phyloP scores from a whole-genome alignment of 2,329 filamentous ascomycete species.

The Claviceps sp. region DNA sequence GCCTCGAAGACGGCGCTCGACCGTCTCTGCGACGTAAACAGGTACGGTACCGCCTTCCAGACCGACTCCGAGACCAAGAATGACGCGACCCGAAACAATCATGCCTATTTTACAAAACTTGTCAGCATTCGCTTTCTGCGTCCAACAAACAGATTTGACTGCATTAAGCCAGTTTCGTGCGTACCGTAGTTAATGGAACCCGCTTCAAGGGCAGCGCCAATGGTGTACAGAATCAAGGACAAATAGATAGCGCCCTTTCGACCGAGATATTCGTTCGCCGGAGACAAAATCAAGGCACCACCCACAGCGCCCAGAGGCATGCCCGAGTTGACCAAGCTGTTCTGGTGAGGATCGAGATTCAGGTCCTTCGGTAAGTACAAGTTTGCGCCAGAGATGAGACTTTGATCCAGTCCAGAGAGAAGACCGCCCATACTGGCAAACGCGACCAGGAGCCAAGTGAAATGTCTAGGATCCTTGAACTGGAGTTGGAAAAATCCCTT shows the following conservation, averaged over 20 bases:
- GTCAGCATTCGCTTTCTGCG: neutral
- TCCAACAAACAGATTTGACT: neutral
- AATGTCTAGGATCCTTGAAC: constrained; percentile 48
- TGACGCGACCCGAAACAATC: constrained; percentile 55
- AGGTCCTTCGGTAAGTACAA: constrained; percentile 50
- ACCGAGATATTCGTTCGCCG: constrained; percentile 54
- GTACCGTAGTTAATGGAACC: constrained; percentile 50
- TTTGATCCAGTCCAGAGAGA: constrained; percentile 60
- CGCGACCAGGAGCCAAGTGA: constrained; percentile 54
- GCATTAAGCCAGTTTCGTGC: neutral
- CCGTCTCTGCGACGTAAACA: constrained; percentile 62
- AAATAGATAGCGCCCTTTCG: constrained; percentile 57
- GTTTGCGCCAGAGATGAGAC: constrained; percentile 58
- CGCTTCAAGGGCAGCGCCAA: constrained; percentile 55
- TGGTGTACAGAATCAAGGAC: constrained; percentile 54
- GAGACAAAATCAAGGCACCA: constrained; percentile 53
- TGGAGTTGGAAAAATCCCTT: constrained; percentile 38
- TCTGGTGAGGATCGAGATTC: constrained; percentile 38
- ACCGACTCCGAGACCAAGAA: constrained; percentile 58
- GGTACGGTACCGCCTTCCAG: constrained; percentile 63
- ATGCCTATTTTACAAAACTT: constrained; percentile 29
- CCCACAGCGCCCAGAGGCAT: constrained; percentile 62
- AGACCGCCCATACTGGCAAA: constrained; percentile 67
- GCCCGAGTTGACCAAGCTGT: constrained; percentile 53
- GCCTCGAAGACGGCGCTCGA: constrained; percentile 52